A percentile compares a stretch with the other conserved stretches of the same genome.
Conservation (phyloP, 345 rosid species). For the Arabis alpina region DNA sequence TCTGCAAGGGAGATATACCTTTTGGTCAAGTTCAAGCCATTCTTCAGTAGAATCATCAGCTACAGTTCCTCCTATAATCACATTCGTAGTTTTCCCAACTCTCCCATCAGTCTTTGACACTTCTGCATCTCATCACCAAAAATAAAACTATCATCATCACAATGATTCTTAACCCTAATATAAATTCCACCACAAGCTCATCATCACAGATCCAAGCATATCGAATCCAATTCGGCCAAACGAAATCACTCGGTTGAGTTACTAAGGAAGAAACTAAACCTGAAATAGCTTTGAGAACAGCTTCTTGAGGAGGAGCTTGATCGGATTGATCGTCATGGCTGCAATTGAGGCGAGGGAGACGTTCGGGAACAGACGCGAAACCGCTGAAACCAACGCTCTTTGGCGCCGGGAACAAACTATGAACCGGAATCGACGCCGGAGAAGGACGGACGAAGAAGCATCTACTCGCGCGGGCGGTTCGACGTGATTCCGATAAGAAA, state of each 20-base stretch:
- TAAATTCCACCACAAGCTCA: neutral
- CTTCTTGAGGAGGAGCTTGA: constrained; percentile 91
- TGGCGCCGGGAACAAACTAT: constrained; percentile 41
- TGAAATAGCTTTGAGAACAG: constrained; percentile 93
- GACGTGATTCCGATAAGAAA: constrained; percentile 59
- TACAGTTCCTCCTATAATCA: constrained; percentile 93
- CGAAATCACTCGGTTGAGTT: constrained; percentile 9
- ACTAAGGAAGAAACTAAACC: constrained; percentile 46
- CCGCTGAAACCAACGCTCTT: constrained; percentile 36
- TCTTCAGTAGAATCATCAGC: constrained; percentile 85
- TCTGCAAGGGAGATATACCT: too few relatives aligned
- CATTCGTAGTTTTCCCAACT: constrained; percentile 91
- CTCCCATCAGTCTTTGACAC: constrained; percentile 93
- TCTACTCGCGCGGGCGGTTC: constrained; percentile 45
- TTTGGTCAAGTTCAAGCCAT: constrained; percentile 93
- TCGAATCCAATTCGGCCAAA: constrained; percentile 15
- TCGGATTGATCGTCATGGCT: constrained; percentile 53
- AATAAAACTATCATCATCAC: too few relatives aligned
- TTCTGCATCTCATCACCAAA: too few relatives aligned
- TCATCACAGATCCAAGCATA: constrained; percentile 15
- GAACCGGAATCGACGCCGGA: constrained; percentile 36
- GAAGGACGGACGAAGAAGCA: constrained; percentile 45
- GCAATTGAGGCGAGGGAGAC: constrained; percentile 48
- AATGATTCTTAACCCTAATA: too few relatives aligned
- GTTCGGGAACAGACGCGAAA: constrained; percentile 45